Evolutionary conservation across 352 stramenopile species (phyloP).

Genomic region (Globisporangium paroecandrum): DNA sequence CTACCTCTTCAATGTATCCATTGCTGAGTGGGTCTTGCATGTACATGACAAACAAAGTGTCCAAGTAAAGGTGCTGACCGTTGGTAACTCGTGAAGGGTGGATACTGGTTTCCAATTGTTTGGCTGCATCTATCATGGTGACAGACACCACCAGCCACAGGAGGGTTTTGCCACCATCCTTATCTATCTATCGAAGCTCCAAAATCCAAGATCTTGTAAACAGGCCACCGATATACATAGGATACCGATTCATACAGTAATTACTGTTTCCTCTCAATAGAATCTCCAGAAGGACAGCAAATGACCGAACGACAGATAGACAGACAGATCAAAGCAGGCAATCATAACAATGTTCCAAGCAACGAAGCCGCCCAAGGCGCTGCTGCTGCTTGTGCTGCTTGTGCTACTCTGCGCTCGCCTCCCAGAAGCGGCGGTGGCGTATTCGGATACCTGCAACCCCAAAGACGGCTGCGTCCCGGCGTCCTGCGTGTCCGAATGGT

Average conservation of each 20-base stretch:
- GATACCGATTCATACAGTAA: not conserved
- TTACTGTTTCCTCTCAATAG: not conserved
- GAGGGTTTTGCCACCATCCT: no score
- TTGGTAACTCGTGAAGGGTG: no score
- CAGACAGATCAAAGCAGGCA: not conserved
- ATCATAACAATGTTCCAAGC: not conserved
- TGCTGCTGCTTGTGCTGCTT: not conserved
- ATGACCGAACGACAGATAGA: not conserved
- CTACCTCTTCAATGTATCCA: no score
- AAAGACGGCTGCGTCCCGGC: conserved; percentile 38
- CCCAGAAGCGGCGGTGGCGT: not conserved
- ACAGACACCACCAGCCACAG: no score
- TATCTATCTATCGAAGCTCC: no score
- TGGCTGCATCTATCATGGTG: no score
- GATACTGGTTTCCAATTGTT: no score
- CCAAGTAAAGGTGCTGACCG: no score
- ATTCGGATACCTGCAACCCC: conserved; percentile 15
- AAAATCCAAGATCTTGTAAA: not conserved
- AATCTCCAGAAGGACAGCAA: not conserved
- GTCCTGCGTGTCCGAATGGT: conserved; percentile 59
- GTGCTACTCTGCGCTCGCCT: not conserved
- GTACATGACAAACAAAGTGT: no score
- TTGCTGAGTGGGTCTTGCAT: no score
- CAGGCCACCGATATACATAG: not conserved
- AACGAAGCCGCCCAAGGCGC: not conserved